These are phyloP conservation scores for Ustilago sp. DNA, from an alignment of 1,284 basidiomycete genomes.

Conservation along the genomic window DNA sequence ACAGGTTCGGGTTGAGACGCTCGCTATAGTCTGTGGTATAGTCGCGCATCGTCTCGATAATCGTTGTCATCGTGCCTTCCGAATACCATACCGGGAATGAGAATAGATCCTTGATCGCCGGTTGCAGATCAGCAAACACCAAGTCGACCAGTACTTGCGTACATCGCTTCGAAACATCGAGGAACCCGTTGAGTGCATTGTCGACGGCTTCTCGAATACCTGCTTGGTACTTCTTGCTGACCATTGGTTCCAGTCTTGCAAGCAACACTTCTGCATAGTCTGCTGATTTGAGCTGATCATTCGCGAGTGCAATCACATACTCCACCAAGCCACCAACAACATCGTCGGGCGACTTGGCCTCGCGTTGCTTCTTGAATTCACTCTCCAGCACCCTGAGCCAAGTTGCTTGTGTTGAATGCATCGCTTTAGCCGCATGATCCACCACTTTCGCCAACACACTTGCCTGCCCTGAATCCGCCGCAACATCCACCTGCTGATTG, in stretches of 20 bases:
- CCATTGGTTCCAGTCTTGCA: conserved; percentile 86
- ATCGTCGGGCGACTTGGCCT: conserved; percentile 83
- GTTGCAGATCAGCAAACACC: conserved; percentile 93
- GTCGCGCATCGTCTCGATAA: conserved; percentile 94
- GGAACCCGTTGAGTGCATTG: conserved; percentile 96
- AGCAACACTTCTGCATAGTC: conserved; percentile 91
- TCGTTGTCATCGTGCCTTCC: conserved; percentile 81
- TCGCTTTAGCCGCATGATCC: conserved; percentile 86
- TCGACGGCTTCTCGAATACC: conserved; percentile 88
- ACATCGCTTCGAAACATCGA: conserved; percentile 97
- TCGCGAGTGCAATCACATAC: conserved; percentile 97
- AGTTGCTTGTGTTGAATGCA: conserved; percentile 87
- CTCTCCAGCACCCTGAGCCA: conserved; percentile 86
- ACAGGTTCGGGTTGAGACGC: conserved; percentile 88
- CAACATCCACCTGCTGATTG: conserved; percentile 95
- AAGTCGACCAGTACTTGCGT: conserved; percentile 92
- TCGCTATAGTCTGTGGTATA: conserved; percentile 92
- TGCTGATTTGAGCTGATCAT: conserved; percentile 96
- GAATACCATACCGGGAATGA: conserved; percentile 74
- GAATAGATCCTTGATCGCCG: conserved; percentile 88
- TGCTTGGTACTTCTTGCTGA: conserved; percentile 89
- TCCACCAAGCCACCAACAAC: conserved; percentile 88
- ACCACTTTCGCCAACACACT: conserved; percentile 91
- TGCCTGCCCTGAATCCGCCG: conserved; percentile 94
- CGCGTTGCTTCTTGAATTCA: conserved; percentile 87